Evolutionary conservation across 140 eudicot genomes (phyloP), one percentile per base, ranked within the genome.

Genomic region (Stevia rebaudiana): DNA sequence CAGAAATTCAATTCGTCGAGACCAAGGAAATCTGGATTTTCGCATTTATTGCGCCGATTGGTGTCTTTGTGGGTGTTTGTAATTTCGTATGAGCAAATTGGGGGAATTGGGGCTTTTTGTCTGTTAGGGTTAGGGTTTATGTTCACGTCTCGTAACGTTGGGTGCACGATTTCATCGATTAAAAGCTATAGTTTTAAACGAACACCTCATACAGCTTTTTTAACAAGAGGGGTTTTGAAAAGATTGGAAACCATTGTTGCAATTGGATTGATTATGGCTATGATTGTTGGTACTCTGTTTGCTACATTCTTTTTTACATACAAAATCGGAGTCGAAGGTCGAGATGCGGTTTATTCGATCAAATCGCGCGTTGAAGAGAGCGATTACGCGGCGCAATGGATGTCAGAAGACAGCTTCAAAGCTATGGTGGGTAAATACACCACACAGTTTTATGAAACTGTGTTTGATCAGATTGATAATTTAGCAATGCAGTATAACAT

Each of bases 331-430:
- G 72, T 92, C 12, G 98, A 92, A 61, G 87, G 98, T 2, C 74
- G 83, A 50, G 96, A 81, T 58, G 98, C 98, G 0, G 98, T 92
- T 17, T 78, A 76, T 54, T 89, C 94, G 11, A 68, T 92, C 44
- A 92, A 88, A 40, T 66, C 83, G 7, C 98, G 82, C 11, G 96
- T 88, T 13, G 90, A 92, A 57, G 87, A 85, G 60, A 92, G 83
- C 48, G 77, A 92, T 71, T 88, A 88, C 36, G 96, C 96, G 0
- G 96, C 82, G 44, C 66, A 85, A 60, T 85, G 98, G 96, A 91
- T 91, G 91, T 81, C 80, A 39, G 98, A 88, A 33, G 82, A 88
- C 58, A 86, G 88, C 70, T 83, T 92, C 6, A 22, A 50, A 81
- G 86, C 54, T 77, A 88, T 88, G 90, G 74, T 88, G 40, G 98